Evolutionary conservation across 2,329 filamentous ascomycete species (phyloP).

Genomic region (Aspergillus intermedius): DNA sequence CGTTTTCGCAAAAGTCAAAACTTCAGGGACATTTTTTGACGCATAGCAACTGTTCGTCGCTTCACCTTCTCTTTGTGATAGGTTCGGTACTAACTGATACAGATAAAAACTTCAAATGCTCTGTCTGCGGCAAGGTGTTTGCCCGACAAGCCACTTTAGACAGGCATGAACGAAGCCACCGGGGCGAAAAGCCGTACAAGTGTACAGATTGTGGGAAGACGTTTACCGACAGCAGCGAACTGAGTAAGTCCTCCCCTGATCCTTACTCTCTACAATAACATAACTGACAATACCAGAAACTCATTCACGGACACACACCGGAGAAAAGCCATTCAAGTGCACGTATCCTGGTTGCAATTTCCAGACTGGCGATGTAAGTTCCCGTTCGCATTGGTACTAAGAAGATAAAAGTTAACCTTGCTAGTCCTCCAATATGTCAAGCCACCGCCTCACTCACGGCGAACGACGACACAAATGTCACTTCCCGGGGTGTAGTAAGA

Average conservation of each 20-base stretch:
- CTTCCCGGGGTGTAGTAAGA: slow-evolving; percentile 35
- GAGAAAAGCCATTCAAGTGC: slow-evolving; percentile 40
- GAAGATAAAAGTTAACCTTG: background rate
- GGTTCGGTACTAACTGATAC: slow-evolving; percentile 3
- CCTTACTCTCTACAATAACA: background rate
- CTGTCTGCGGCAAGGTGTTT: slow-evolving; percentile 36
- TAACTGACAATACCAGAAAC: slow-evolving; percentile 32
- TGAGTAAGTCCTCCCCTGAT: slow-evolving; percentile 26
- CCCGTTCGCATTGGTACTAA: background rate
- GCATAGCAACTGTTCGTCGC: slow-evolving; percentile 37
- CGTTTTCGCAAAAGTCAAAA: slow-evolving; percentile 42
- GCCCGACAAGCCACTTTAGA: slow-evolving; percentile 39
- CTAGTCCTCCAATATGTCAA: slow-evolving; percentile 42
- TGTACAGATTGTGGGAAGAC: slow-evolving; percentile 37
- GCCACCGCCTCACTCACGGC: slow-evolving; percentile 38
- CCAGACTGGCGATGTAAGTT: slow-evolving; percentile 38
- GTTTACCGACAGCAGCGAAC: slow-evolving; percentile 40
- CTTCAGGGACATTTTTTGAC: slow-evolving; percentile 40
- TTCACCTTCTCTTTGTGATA: background rate
- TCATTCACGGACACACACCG: slow-evolving; percentile 37
- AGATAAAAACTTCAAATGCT: slow-evolving; percentile 40
- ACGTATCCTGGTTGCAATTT: slow-evolving; percentile 38
- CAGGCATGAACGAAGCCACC: slow-evolving; percentile 39
- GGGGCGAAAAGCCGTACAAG: slow-evolving; percentile 38
- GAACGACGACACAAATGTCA: slow-evolving; percentile 38